phyloP scores from a whole-genome alignment of 1,139 yeast genomes.

The Spencermartinsiella ligniputridi region DNA sequence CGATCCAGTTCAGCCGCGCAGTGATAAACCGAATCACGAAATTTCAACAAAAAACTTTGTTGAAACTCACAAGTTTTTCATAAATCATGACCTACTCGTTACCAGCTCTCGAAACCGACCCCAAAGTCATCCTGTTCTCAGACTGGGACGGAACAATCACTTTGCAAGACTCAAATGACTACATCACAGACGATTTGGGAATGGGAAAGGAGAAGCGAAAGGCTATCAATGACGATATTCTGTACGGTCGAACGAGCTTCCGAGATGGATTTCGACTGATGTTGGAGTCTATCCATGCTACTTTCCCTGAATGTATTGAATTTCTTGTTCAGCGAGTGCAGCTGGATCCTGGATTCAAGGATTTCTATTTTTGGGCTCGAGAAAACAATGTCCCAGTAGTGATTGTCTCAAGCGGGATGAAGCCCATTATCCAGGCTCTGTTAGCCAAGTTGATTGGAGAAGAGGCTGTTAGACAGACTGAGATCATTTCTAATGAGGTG shows the following conservation, averaged over 20 bases:
- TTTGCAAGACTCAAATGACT: constrained; percentile 85
- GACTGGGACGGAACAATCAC: constrained; percentile 99
- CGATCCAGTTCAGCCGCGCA: too few species aligned
- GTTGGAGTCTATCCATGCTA: constrained; percentile 72
- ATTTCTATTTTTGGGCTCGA: constrained; percentile 75
- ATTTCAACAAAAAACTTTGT: too few species aligned
- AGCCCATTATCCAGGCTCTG: constrained; percentile 78
- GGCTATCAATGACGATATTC: constrained; percentile 64
- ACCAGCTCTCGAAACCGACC: constrained; percentile 33
- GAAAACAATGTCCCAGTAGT: constrained; percentile 68
- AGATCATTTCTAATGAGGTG: constrained; percentile 80
- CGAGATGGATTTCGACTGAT: constrained; percentile 74
- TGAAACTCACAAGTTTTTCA: too few species aligned
- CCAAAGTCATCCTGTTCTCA: constrained; percentile 79
- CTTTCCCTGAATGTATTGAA: constrained; percentile 80
- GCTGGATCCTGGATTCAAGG: constrained; percentile 86
- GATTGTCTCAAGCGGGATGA: constrained; percentile 84
- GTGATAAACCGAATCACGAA: too few species aligned
- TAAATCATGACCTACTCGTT: constrained; percentile 11
- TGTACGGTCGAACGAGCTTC: constrained; percentile 65
- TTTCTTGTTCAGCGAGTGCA: constrained; percentile 46
- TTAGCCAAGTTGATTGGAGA: constrained; percentile 70
- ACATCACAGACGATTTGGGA: constrained; percentile 81
- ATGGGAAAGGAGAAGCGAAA: constrained; percentile 70
- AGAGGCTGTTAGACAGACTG: constrained; percentile 66